Percentiles rank a stretch among this genome's conserved stretches.
phyloP scores from a whole-genome alignment of 352 stramenopile species.

The Thalassiosira gravida region DNA sequence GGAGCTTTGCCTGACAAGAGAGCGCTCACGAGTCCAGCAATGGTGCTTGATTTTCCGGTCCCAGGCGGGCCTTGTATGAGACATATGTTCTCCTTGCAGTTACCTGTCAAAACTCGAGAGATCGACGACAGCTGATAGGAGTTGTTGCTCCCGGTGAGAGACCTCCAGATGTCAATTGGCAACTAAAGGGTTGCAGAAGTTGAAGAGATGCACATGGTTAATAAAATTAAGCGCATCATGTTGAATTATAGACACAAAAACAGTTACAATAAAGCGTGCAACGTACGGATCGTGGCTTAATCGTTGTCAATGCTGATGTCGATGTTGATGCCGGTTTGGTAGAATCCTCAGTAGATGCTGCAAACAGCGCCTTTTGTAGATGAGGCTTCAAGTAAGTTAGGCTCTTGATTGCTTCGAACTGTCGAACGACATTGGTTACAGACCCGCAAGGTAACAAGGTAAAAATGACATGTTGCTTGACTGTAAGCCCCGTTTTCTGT shows the following conservation, averaged over 20 bases:
- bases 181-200: background rate
- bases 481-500: slow-evolving; percentile 31
- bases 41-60: slow-evolving; percentile 50
- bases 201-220: background rate
- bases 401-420: slow-evolving; percentile 65
- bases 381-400: slow-evolving; percentile 56
- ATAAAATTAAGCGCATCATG: background rate
- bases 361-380: slow-evolving; percentile 56
- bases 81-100: slow-evolving; percentile 45
- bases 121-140: slow-evolving; percentile 46
- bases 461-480: slow-evolving; percentile 42
- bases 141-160: slow-evolving; percentile 40
- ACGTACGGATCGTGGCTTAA: slow-evolving; percentile 34
- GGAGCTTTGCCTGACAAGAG: slow-evolving; percentile 59
- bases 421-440: slow-evolving; percentile 58
- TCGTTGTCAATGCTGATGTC: background rate
- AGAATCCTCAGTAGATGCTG: slow-evolving; percentile 14
- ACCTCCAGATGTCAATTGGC: slow-evolving; percentile 37
- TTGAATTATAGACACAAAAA: background rate
- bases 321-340: slow-evolving; percentile 4
- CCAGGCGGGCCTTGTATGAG: slow-evolving; percentile 46
- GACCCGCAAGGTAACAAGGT: slow-evolving; percentile 48
- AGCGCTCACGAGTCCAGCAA: slow-evolving; percentile 56
- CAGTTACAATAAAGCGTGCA: slow-evolving; percentile 18
- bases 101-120: slow-evolving; percentile 42